These are phyloP conservation scores for Setomelanomma holmii DNA, from an alignment of 2,329 filamentous ascomycete species.

Conservation along the genomic window DNA sequence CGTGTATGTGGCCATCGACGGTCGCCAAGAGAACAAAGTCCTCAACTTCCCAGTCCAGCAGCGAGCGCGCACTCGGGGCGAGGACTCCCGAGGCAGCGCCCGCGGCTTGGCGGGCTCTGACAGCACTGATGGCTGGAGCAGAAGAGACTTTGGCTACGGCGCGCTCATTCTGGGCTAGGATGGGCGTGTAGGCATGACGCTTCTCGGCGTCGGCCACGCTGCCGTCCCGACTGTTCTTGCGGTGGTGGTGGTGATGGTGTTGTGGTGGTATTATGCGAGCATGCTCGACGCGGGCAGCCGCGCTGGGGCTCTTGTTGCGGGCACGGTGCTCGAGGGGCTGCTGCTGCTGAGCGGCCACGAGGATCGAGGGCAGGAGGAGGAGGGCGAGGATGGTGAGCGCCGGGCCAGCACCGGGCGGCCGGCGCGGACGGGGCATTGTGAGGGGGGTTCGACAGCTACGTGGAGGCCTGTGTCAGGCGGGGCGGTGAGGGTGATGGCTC, in stretches of 20 bases:
- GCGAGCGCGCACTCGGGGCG: constrained; percentile 83
- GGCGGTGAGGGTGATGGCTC: constrained; percentile 39
- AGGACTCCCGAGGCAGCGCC: constrained; percentile 55
- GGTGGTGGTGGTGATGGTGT: constrained; percentile 14
- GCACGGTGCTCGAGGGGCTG: constrained; percentile 39
- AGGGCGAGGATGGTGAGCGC: constrained; percentile 46
- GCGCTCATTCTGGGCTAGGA: constrained; percentile 73
- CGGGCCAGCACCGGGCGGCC: constrained; percentile 49
- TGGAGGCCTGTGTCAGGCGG: constrained; percentile 40
- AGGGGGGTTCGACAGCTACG: constrained; percentile 26
- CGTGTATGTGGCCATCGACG: constrained; percentile 96
- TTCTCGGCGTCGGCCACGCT: constrained; percentile 24
- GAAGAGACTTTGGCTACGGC: constrained; percentile 76
- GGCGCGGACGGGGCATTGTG: constrained; percentile 49
- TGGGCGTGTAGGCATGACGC: constrained; percentile 34
- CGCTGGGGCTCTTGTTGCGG: constrained; percentile 32
- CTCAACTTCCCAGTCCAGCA: constrained; percentile 99
- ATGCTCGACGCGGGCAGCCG: constrained; percentile 33
- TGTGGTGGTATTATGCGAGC: constrained; percentile 22
- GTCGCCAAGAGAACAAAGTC: constrained; percentile 99
- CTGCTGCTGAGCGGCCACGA: constrained; percentile 53
- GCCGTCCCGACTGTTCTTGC: constrained; percentile 15
- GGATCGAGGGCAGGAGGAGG: constrained; percentile 44
- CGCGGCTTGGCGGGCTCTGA: constrained; percentile 87
- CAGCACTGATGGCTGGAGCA: constrained; percentile 89